Evolutionary conservation across 2,329 filamentous ascomycete species (phyloP).

Genomic region (Leptographium flavum): DNA sequence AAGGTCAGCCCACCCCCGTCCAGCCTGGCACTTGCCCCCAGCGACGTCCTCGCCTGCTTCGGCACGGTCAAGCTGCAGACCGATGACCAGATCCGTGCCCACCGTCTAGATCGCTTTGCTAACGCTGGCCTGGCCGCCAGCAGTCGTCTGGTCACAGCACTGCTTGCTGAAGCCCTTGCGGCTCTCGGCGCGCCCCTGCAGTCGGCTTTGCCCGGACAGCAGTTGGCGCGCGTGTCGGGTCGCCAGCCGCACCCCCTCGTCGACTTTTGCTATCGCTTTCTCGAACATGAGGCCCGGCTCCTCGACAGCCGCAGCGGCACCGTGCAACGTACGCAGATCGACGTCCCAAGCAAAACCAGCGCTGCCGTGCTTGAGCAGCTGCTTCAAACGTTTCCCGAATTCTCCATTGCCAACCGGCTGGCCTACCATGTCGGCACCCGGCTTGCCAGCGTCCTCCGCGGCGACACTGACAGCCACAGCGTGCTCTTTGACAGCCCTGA

Average conservation of each 20-base stretch:
- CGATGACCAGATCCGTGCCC: background rate
- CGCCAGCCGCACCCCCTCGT: slow-evolving; percentile 5
- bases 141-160: background rate
- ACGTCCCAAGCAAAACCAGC: slow-evolving; percentile 13
- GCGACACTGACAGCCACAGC: slow-evolving; percentile 6
- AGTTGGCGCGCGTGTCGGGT: background rate
- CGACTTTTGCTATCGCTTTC: slow-evolving; percentile 19
- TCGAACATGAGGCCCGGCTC: slow-evolving; percentile 18
- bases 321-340: slow-evolving; percentile 17
- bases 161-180: background rate
- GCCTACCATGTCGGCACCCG: slow-evolving; percentile 4
- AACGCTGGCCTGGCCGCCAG: background rate
- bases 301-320: slow-evolving; percentile 15
- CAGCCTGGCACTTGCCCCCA: too few relatives aligned
- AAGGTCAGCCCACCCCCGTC: too few relatives aligned
- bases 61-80: background rate
- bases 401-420: slow-evolving; percentile 12
- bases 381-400: slow-evolving; percentile 14
- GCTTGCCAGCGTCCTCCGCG: slow-evolving; percentile 8
- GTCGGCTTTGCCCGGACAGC: background rate
- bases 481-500: slow-evolving; percentile 9
- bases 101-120: background rate
- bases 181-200: background rate
- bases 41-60: background rate
- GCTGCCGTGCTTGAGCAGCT: slow-evolving; percentile 16